A percentile compares a stretch with the other conserved stretches of the same genome.
phyloP scores from a whole-genome alignment of 2,329 filamentous ascomycete genomes.

The Pseudogymnoascus sp. region DNA sequence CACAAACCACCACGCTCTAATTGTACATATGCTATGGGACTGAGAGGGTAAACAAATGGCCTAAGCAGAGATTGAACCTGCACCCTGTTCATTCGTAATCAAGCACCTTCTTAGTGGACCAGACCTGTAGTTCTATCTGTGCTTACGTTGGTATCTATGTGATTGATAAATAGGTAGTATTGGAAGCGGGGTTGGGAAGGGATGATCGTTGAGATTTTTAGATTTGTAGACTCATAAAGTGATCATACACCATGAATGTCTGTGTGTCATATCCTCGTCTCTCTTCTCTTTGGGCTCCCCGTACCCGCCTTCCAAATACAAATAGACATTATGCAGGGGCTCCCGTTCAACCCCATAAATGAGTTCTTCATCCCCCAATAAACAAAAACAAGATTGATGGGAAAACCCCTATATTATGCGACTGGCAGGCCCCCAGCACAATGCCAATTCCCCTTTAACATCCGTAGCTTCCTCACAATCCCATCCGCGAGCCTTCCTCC shows the following conservation, averaged over 20 bases:
- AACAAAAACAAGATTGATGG: background rate
- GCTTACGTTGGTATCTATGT: background rate
- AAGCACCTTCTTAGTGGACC: background rate
- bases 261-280: background rate
- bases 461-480: slow-evolving; percentile 44
- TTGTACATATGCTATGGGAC: background rate
- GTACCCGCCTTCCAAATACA: background rate
- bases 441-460: slow-evolving; percentile 27
- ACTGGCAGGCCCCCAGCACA: background rate
- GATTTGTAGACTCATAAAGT: background rate
- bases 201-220: slow-evolving; percentile 1
- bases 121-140: background rate
- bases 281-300: background rate
- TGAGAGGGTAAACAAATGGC: background rate
- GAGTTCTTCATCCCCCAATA: background rate
- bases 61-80: background rate
- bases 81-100: background rate
- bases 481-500: slow-evolving; percentile 44
- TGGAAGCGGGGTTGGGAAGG: background rate
- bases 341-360: background rate
- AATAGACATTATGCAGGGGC: background rate
- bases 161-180: background rate
- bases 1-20: background rate
- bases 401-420: background rate
- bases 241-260: background rate